Base-by-base conservation (phyloP, 2,329 filamentous ascomycete species). In the Drechslera avenae region DNA sequence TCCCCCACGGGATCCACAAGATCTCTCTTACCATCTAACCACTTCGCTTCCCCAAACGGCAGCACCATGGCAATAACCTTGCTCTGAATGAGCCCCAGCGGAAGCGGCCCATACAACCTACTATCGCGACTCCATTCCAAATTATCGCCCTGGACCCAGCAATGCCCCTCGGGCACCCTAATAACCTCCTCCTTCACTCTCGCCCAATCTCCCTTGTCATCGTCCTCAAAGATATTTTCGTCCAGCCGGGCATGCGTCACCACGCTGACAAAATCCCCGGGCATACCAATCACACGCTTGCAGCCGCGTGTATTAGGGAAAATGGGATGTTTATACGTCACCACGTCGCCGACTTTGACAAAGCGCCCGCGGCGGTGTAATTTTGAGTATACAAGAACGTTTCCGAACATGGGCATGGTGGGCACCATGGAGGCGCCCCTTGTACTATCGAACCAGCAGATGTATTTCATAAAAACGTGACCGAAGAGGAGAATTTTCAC, bases 71-170 rank as follows among this genome's bases (percentile, higher is more conserved):
- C 56, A 82, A 93, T 75, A 2, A 94, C 86, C 71, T 96, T 97
- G 39, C 91, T 91, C 63, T 83, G 86, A 36, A 99, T 83, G 57
- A 99, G 77, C 1, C 85, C 93, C 67, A 99, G 77, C 0, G 94
- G 94, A 21, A 99, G 72, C 0, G 94, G 91, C 0, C 94, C 94
- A 76, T 88, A 96, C 33, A 86, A 79, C 55, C 94, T 85, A 35
- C 91, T 97, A 77, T 99, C 94, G 58, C 90, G 80, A 18, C 91
- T 97, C 65, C 84, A 88, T 3, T 85, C 81, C 54, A 96, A 69
- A 73, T 97, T 97, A 73, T 99, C 94, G 2, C 94, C 94, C 2
- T 86, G 84, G 5, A 97, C 78, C 85, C 91, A 97, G 66, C 91
- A 95, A 78, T 99, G 94, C 1, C 94, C 94, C 67, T 89, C 80